Base-by-base conservation (phyloP, 805 yeast species). In the Candida xyloterini region DNA sequence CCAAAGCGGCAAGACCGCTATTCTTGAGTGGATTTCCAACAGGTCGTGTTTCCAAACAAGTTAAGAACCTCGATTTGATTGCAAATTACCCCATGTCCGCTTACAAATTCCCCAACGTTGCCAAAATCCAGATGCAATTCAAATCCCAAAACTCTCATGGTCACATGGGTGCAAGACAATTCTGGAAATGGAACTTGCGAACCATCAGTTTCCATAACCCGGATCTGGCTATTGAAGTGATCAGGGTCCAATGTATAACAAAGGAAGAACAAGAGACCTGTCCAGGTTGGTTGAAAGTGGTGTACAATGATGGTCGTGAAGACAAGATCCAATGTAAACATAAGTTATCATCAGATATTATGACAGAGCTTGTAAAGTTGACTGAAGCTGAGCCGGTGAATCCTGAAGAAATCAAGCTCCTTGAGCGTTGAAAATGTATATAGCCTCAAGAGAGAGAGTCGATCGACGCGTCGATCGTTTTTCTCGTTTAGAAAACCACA, bases 191-290 rank as follows among this genome's bases (percentile, higher is more conserved):
- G 36, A 74, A 78, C 62, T 67, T 89, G 42, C 95, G 93, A 18
- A 78, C 89, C 6, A 70, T 89, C 47, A 81, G 78, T 58, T 89
- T 84, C 61, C 90, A 87, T 66, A 89, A 89, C 60, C 90, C 91
- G n/a, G 65, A 67, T 30, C 55, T 84, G 20, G 73, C 77, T 16
- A 78, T 87, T 40, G 69, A 72, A 16, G 81, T 87, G 25, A 65
- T 73, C 10, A 69, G 89, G 50, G 69, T 84, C 30, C 65, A 68
- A 31, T 65, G 61, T 44, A 56, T 43, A 4, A 61, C 64, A 16
- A 66, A 63, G 34, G 74, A 71, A 14, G 75, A 74, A 33, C 63
- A 65, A 35, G 53, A 55, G 11, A 60, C 63, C 27, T 64, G 70
- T 46, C 83, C 81, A 2, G 66, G 76, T 20, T 55, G 65, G 33